Evolutionary conservation across 2,329 filamentous ascomycete species (phyloP), one percentile per base, ranked within the genome.

Genomic region (Sclerotinia glacialis): DNA sequence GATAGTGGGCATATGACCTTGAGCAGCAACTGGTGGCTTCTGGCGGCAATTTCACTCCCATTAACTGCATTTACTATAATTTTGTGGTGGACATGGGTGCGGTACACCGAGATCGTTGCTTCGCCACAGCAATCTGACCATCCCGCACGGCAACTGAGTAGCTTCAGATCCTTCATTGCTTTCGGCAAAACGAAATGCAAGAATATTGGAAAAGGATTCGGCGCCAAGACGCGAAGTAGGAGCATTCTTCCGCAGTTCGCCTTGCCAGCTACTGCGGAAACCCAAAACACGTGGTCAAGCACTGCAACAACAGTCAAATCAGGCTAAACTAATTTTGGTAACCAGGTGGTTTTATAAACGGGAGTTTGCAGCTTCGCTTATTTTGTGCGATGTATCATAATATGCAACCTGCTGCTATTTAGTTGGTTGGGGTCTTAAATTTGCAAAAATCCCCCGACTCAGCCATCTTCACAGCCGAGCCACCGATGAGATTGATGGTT

Each of bases 61-160:
- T 55, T 72, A 16, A 73, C 72, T 21, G n/a, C 67, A 8, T 28
- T 69, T 47, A 73, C 71, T 16, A 68, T 72, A 6, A 23, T 68
- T 2, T 14, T 71, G 3, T 73, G 71, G 72, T 69, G 69, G 67
- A 40, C 37, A n/a, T 72, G 71, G 70, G 65, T 72, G 16, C 28
- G 64, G 9, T 67, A 69, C 31, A 68, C 65, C 4, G 69, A 67
- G 53, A 54, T 34, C 1, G 23, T 8, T 16, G 28, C 28, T 28
- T 28, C 28, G 28, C 28, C 28, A 40, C 34, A 58, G 18, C 14
- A 53, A 12, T n/a, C 50, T 34, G 9, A 34, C 34, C 34, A 34
- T 2, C 1, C 9, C 34, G 34, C 1, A 34, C 34, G 11, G 34
- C 34, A 9, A 34, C 34, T 34, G 34, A 34, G 7, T 34, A 53